Conservation (phyloP, 495 filamentous ascomycete genomes). For the Neurospora tetrasperma region DNA sequence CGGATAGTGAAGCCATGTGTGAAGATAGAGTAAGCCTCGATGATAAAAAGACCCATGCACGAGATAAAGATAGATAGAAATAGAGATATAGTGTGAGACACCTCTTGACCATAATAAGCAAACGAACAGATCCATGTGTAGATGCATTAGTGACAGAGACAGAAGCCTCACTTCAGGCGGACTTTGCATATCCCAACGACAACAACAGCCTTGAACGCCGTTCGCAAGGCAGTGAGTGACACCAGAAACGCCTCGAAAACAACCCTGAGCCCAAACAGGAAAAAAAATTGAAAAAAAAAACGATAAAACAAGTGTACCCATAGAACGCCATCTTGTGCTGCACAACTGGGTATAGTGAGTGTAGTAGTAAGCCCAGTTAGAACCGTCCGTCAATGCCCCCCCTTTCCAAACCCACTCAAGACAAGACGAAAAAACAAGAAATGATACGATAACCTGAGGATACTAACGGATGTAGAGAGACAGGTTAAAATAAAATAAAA, state of each 20-base stretch:
- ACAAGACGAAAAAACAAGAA: slow-evolving; percentile 4
- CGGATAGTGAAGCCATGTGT: neutral
- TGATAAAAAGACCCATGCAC: neutral
- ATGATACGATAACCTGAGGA: slow-evolving; percentile 2
- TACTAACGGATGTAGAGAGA: slow-evolving; percentile 2
- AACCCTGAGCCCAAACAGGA: neutral
- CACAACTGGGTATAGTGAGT: slow-evolving; percentile 2
- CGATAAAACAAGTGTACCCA: neutral
- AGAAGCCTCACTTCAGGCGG: neutral
- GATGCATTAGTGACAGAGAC: neutral
- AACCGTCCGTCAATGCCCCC: neutral
- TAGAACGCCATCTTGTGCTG: neutral
- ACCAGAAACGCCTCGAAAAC: neutral
- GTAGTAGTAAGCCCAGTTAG: neutral
- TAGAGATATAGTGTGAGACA: neutral
- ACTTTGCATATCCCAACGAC: neutral
- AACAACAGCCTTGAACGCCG: neutral
- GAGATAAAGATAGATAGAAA: neutral
- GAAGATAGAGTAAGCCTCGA: neutral
- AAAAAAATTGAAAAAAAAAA: neutral
- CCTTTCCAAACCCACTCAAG: neutral
- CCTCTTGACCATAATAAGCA: neutral
- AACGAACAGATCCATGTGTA: neutral
- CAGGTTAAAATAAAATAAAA: neutral
- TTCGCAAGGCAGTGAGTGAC: neutral